A percentile compares a stretch with the other conserved stretches of the same genome.
These are phyloP conservation scores for Aspergillus arachidicola DNA, from an alignment of 2,329 filamentous ascomycete species.

Conservation along the genomic window DNA sequence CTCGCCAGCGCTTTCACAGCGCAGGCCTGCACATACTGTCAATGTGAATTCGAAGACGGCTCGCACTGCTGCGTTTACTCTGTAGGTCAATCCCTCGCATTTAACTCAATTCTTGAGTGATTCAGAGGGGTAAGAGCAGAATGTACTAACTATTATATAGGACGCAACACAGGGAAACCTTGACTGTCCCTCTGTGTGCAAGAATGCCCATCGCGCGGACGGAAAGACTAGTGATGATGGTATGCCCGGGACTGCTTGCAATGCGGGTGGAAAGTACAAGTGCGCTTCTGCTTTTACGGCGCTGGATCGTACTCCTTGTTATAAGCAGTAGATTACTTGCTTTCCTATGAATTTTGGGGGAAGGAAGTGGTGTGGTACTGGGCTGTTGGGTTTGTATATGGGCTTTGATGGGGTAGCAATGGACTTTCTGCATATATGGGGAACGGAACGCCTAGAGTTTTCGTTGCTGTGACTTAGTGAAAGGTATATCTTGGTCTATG, in stretches of 20 bases:
- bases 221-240: slow-evolving; percentile 6
- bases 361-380: neutral
- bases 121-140: neutral
- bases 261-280: slow-evolving; percentile 9
- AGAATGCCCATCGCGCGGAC: slow-evolving; percentile 9
- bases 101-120: neutral
- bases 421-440: too few relatives aligned
- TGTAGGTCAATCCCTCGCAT: neutral
- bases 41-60: slow-evolving; percentile 9
- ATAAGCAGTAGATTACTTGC: neutral
- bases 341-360: neutral
- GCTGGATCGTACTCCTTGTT: slow-evolving; percentile 5
- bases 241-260: slow-evolving; percentile 7
- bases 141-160: neutral
- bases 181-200: slow-evolving; percentile 7
- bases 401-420: too few relatives aligned
- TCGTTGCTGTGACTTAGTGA: too few relatives aligned
- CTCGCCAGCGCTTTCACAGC: slow-evolving; percentile 3
- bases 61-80: slow-evolving; percentile 13
- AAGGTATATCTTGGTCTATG: too few relatives aligned
- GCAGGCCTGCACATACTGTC: slow-evolving; percentile 14
- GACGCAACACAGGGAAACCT: slow-evolving; percentile 5
- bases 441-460: too few relatives aligned
- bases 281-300: slow-evolving; percentile 7
- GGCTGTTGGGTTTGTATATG: neutral